Evolutionary conservation across 2,329 filamentous ascomycete species (phyloP).

Genomic region (Epicoccum sorghinum): DNA sequence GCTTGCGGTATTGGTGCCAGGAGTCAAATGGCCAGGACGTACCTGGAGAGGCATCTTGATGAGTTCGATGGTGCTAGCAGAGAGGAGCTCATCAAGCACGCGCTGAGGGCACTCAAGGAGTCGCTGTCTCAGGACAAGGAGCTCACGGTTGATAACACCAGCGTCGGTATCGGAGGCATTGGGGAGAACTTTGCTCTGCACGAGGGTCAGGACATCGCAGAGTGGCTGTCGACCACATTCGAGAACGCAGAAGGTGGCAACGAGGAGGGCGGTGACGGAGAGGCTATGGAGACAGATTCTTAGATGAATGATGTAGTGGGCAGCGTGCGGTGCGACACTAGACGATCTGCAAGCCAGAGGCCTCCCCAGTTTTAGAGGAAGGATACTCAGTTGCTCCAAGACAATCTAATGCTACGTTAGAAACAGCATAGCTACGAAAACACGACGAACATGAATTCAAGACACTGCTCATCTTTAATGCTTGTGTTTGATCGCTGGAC

Average conservation of each 20-base stretch:
- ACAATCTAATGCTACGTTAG: neutral
- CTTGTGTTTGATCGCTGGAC: neutral
- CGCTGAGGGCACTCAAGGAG: slow-evolving; percentile 90
- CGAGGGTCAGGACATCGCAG: slow-evolving; percentile 84
- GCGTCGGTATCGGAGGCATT: slow-evolving; percentile 80
- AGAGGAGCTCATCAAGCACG: slow-evolving; percentile 90
- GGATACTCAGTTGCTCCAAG: neutral
- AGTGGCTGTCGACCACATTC: slow-evolving; percentile 77
- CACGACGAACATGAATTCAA: slow-evolving; percentile 26
- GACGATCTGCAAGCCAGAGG: slow-evolving; percentile 1
- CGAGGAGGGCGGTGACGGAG: slow-evolving; percentile 49
- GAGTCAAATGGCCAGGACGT: slow-evolving; percentile 97
- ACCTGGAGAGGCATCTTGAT: slow-evolving; percentile 90
- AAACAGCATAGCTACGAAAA: slow-evolving; percentile 27
- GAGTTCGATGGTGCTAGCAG: slow-evolving; percentile 75
- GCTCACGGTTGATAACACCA: slow-evolving; percentile 95
- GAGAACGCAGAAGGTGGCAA: slow-evolving; percentile 52
- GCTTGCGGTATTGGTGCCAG: slow-evolving; percentile 95
- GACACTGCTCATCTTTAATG: neutral
- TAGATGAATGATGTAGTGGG: slow-evolving; percentile 18
- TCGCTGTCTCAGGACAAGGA: slow-evolving; percentile 96
- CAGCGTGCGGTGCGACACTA: neutral
- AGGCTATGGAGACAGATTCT: slow-evolving; percentile 64
- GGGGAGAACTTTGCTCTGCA: slow-evolving; percentile 86
- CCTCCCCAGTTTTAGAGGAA: neutral